Evolutionary conservation across 257 asterid genomes (phyloP), one percentile per base, ranked within the genome.

Genomic region (Thymus quinquecostatus): DNA sequence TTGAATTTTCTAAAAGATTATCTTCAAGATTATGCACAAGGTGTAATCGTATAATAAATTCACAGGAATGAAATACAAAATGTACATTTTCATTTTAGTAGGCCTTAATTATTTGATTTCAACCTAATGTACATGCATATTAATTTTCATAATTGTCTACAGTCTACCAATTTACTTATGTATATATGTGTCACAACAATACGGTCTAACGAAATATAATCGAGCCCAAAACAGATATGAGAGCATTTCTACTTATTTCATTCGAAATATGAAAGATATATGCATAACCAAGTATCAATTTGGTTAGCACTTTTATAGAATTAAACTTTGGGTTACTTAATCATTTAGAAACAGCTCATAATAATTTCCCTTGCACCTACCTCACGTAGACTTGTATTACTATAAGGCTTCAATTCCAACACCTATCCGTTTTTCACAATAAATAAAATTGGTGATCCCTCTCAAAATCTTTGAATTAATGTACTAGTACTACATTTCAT

Each of bases 351-450:
- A 4, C 1, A 6, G 8, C 40, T 38, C 66, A 40, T 14, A 61
- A 38, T 38, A 38, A 12, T 13, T 36, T 14, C 3, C 38, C 33
- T 8, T 14, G n/a, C 61, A 60, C 45, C 71, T 4, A 60, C 71
- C 40, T 33, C 49, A 27, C 14, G n/a, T 12, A 9, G 32, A 32
- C 44, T 32, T 30, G 43, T 56, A 21, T 21, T 21, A 58, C 6
- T 29, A 30, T 29, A 27, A 49, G 60, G 10, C 34, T 40, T 49
- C 47, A 34, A 12, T 21, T 40, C 5, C 57, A 38, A 40, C 36
- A 5, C 44, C 10, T 5, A 34, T 51, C 43, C 1, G 1, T n/a
- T 6, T 3, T 68, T 60, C 79, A 60, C 57, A 74, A 67, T 9
- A 40, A 38, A 60, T 68, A 57, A 12, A 45, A 32, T 7, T 13